phyloP scores from a whole-genome alignment of 257 asterid species.

The Solanum okadae region DNA sequence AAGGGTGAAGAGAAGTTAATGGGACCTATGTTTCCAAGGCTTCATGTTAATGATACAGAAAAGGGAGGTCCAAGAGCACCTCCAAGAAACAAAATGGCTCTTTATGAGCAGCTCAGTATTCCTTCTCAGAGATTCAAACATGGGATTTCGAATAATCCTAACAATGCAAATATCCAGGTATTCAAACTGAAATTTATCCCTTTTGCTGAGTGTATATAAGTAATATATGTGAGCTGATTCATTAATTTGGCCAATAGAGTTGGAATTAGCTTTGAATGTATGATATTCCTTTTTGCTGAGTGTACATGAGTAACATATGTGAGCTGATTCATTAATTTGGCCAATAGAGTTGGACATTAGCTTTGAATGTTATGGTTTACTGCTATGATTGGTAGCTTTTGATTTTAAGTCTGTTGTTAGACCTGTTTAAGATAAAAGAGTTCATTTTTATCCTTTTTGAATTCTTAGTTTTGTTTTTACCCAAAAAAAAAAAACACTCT shows the following conservation, averaged over 20 bases:
- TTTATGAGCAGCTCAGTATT: slow-evolving; percentile 84
- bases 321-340: background rate
- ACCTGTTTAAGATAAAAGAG: background rate
- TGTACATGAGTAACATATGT: background rate
- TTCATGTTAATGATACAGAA: slow-evolving; percentile 80
- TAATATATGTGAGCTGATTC: background rate
- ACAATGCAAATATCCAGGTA: slow-evolving; percentile 10
- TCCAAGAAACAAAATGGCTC: slow-evolving; percentile 97
- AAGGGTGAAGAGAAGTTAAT: slow-evolving; percentile 56
- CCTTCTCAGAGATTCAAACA: slow-evolving; percentile 64
- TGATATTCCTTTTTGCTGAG: background rate
- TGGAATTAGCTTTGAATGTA: background rate
- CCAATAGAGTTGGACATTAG: background rate
- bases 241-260: background rate
- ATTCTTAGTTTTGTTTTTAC: background rate
- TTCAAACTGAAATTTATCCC: background rate
- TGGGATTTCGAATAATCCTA: slow-evolving; percentile 7
- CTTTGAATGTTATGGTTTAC: background rate
- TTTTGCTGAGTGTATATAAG: background rate
- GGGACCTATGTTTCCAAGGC: slow-evolving; percentile 95
- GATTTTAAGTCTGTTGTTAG: background rate
- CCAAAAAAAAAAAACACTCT: background rate
- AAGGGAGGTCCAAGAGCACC: slow-evolving; percentile 98
- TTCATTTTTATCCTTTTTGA: background rate
- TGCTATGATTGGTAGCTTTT: background rate